phyloP scores from a whole-genome alignment of 306 rosid genomes.

The Castanospermum australe region DNA sequence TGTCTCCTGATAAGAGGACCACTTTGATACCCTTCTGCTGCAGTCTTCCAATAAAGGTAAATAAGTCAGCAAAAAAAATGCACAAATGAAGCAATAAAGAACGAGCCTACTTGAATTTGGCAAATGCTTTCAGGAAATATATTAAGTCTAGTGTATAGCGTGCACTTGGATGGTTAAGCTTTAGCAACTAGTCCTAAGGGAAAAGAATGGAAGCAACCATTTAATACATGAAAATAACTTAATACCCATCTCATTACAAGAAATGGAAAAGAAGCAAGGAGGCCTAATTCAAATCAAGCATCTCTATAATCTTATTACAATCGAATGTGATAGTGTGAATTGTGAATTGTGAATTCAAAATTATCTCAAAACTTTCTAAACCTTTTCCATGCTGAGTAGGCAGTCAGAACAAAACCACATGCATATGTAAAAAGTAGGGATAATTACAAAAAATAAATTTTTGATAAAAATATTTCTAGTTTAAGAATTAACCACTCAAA shows the following conservation, averaged over 20 bases:
- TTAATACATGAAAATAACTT: background rate
- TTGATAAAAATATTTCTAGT: background rate
- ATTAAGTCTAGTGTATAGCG: background rate
- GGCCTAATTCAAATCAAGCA: background rate
- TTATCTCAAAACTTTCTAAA: background rate
- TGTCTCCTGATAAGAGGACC: constrained; percentile 91
- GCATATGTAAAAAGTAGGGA: background rate
- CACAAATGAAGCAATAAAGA: constrained; percentile 14
- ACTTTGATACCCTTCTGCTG: constrained; percentile 87
- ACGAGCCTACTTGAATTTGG: constrained; percentile 10
- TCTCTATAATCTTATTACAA: background rate
- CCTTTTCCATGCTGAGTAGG: background rate
- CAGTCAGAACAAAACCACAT: background rate
- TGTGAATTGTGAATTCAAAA: background rate
- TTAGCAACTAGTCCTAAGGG: background rate
- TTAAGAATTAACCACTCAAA: constrained; percentile 8
- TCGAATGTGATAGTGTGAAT: background rate
- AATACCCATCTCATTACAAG: background rate
- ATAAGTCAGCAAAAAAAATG: constrained; percentile 38
- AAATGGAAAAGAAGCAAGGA: constrained; percentile 21
- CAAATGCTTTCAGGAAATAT: constrained; percentile 8
- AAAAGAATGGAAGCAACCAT: background rate
- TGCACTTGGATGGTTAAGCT: constrained; percentile 6
- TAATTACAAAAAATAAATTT: background rate
- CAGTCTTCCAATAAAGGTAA: constrained; percentile 59